A percentile compares a stretch with the other conserved stretches of the same genome.
phyloP scores from a whole-genome alignment of 1,284 basidiomycete genomes.

The Lentinus polychrous region DNA sequence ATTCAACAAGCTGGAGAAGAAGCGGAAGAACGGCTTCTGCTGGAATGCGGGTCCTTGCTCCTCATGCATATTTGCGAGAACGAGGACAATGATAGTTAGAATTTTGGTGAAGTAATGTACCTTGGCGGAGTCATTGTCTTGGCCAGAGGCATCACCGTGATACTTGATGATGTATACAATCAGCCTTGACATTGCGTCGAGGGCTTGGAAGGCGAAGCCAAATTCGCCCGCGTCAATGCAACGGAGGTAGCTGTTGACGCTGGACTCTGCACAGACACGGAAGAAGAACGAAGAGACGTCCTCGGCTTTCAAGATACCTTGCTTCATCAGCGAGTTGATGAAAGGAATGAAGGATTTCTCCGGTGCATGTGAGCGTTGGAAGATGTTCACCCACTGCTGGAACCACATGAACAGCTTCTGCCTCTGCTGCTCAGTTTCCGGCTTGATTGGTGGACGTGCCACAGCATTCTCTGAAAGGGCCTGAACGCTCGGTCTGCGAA shows the following conservation, averaged over 20 bases:
- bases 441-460: constrained; percentile 48
- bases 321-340: constrained; percentile 92
- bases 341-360: constrained; percentile 98
- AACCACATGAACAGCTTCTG: constrained; percentile 67
- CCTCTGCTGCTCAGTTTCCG: constrained; percentile 64
- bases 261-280: constrained; percentile 94
- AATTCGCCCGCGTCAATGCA: constrained; percentile 75
- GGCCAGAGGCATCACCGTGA: constrained; percentile 86
- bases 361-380: constrained; percentile 82
- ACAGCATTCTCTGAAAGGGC: constrained; percentile 29
- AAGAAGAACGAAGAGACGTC: constrained; percentile 98
- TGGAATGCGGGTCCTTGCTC: constrained; percentile 89
- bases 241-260: constrained; percentile 89
- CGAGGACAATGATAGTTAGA: constrained; percentile 93
- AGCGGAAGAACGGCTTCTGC: constrained; percentile 97
- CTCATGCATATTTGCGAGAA: constrained; percentile 92
- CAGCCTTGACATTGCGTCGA: constrained; percentile 93
- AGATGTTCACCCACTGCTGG: constrained; percentile 94
- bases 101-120: constrained; percentile 98
- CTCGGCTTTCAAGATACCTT: constrained; percentile 94
- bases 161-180: constrained; percentile 99
- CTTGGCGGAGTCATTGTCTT: constrained; percentile 90
- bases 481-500: constrained; percentile 37
- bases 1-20: constrained; percentile 95
- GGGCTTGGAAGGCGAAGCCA: constrained; percentile 79